These are phyloP conservation scores for Casuarina glauca DNA, from an alignment of 306 rosid genomes.

Conservation along the genomic window DNA sequence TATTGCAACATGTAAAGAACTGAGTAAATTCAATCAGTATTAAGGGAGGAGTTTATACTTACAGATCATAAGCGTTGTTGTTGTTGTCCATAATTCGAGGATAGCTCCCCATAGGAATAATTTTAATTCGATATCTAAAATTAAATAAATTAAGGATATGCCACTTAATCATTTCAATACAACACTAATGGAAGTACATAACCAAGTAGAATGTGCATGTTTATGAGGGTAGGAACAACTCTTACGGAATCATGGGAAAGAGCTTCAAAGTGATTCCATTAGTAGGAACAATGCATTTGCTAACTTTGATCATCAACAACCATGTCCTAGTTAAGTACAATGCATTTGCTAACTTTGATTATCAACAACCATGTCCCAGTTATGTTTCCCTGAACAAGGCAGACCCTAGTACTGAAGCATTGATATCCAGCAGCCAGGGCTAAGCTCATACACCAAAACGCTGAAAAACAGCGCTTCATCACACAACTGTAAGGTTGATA, in stretches of 20 bases:
- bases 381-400: neutral
- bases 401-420: neutral
- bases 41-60: slow-evolving; percentile 39
- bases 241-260: neutral
- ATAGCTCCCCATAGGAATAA: slow-evolving; percentile 96
- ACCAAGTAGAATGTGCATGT: neutral
- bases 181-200: neutral
- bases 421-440: neutral
- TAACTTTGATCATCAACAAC: neutral
- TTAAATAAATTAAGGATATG: slow-evolving; percentile 44
- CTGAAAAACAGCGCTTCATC: neutral
- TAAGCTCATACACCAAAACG: neutral
- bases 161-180: slow-evolving; percentile 15
- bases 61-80: slow-evolving; percentile 82
- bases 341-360: neutral
- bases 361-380: neutral
- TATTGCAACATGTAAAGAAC: neutral
- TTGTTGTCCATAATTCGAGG: slow-evolving; percentile 84
- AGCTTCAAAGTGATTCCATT: neutral
- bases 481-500: neutral
- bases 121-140: slow-evolving; percentile 80
- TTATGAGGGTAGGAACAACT: neutral
- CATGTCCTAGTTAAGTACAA: neutral
- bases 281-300: neutral
- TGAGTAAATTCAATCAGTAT: neutral